Base-by-base conservation (phyloP, 108 stramenopile species). In the Thalassiosira profunda region DNA sequence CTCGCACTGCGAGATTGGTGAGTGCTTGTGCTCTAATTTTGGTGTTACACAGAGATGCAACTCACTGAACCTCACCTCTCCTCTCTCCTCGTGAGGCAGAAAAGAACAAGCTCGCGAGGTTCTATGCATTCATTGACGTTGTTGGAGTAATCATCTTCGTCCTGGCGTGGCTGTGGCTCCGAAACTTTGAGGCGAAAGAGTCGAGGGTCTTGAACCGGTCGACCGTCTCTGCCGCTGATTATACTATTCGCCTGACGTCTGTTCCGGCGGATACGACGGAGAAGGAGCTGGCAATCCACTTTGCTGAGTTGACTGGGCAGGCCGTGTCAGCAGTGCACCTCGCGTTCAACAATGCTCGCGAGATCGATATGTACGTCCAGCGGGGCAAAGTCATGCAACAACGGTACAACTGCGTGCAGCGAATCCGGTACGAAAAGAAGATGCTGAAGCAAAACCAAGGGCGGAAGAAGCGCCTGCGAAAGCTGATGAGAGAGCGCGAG, bases 311-410 rank as follows among this genome's bases (percentile, higher is more conserved):
- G 2, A 80, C 79, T 17, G 79, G 75, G 31, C 30, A 72, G 54
- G 56, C 83, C 14, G 70, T 84, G 2, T 79, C 83, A 24, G 81
- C 73, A 30, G 86, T 84, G 1, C 71, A 84, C 45, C 38, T 87
- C 18, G 86, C 86, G 37, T 87, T 79, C 61, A 78, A 82, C 63
- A 87, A 87, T 58, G 36, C 81, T 0, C 33, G 63, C 37, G 86
- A 87, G 46, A 87, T 87, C 11, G 23, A 53, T 17, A 55, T 80
- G 44, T 87, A 84, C 66, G 63, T 83, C 36, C 38, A 72, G 23
- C 73, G 86, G 20, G 86, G 86, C 17, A 43, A 55, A 35, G 52
- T 84, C 17, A 80, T 87, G 76, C 58, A 73, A 31, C 58, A 81
- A 49, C 58, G 83, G 9, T 80, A 72, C 29, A 57, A 80, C 15